Base-by-base conservation (phyloP, 2,329 filamentous ascomycete genomes). In the Hypoxylon sp. region DNA sequence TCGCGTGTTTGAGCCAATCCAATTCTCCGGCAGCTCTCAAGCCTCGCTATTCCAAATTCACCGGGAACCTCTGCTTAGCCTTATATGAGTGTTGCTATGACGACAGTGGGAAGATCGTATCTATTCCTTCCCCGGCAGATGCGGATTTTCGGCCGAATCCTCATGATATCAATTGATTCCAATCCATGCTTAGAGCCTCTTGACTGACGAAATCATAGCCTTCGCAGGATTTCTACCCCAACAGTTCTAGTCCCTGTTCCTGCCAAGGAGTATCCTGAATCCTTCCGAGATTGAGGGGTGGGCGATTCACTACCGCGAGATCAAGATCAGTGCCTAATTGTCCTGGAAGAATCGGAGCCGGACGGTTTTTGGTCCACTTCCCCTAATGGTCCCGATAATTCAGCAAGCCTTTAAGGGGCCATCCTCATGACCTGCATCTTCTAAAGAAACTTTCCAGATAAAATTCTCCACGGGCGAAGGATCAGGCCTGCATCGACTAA, bases 261-360 rank as follows among this genome's bases (percentile, higher is more conserved):
- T 68, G 59, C 40, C 68, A 68, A 68, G 68, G 27, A 30, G 10
- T 14, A 40, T 20, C 40, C 40, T 44, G 48, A 64, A 69, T 70
- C 65, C 61, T 66, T 51, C 46, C 49, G 58, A 57, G 48, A 65
- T 35, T 51, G 27, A 37, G 53, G 13, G 14, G 27, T 31, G 53
- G 13, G 14, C 60, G 55, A 58, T 51, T 70, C 48, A 55, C 48
- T 70, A 40, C 67, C 61, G 66, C 54, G 48, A 71, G 56, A 69
- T 69, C 69, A 53, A 68, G 60, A 69, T 71, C 61, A 55, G 31
- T 50, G 20, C 20, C 20, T 20, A 53, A 42, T 55, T 25, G 13
- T 31, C 20, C 49, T 57, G 48, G 33, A 40, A 58, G 50, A 66
- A 13, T 63, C 40, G 61, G 58, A 20, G 42, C 37, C 50, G 64